Evolutionary conservation across 805 yeast species (phyloP), one percentile per base, ranked within the genome.

Genomic region (Komagataella phaffii): DNA sequence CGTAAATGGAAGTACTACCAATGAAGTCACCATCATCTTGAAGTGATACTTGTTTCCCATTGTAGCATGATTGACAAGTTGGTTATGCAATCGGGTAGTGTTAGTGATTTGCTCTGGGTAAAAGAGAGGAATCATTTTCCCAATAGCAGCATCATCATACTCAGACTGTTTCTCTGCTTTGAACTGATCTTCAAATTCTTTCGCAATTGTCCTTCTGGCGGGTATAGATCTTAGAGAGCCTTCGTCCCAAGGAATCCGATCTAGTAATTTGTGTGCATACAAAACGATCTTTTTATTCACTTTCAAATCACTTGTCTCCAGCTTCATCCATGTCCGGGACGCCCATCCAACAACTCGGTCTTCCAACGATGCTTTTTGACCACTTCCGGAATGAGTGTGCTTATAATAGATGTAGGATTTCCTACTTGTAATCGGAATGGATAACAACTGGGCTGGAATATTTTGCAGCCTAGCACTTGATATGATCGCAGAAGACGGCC

Each of bases 241-340:
- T 61, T 90, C 98, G 56, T 83, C 81, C 78, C 91, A 90, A 2
- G 91, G 88, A 6, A 86, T 79, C 19, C 79, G 72, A 50, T 77
- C 75, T 57, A 89, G 64, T 45, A 84, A 70, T 51, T 63, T 64
- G 46, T 77, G 73, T 14, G 83, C 76, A 55, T 70, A 69, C 2
- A 61, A 50, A 2, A 85, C 88, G 47, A 89, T 74, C 51, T 70
- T 73, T 56, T 75, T 69, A 63, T 88, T 88, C 59, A 83, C 66
- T 7, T 69, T 61, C 44, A 71, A 66, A 2, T 81, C 72, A 1
- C 95, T 83, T 1, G 65, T 61, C 47, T 70, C 73, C 61, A 90
- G 63, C 50, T 75, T 77, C 43, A 62, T 61, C 96, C 96, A 90
- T 3, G 78, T 70, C 49, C 70, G 72, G 7, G 70, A 57, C 1